A percentile compares a stretch with the other conserved stretches of the same genome.
These are phyloP conservation scores for Eragrostis tef DNA, from an alignment of 202 grass and related monocot species.

Conservation along the genomic window DNA sequence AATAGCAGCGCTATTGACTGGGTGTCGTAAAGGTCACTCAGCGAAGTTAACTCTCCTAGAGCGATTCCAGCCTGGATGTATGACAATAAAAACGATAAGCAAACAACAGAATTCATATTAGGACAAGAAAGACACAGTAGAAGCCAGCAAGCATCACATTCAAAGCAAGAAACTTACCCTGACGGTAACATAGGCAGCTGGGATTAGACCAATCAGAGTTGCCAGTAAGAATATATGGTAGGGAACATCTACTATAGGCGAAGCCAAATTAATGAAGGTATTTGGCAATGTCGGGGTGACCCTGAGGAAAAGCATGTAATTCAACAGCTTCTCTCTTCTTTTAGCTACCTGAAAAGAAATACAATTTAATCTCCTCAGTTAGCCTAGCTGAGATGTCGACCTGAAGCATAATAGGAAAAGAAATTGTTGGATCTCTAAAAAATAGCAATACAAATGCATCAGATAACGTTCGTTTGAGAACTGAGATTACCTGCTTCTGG, in stretches of 20 bases:
- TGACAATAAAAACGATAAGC: neutral
- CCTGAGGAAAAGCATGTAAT: slow-evolving; percentile 97
- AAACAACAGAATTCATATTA: slow-evolving; percentile 3
- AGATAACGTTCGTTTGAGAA: neutral
- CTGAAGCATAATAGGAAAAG: neutral
- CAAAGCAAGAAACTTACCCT: slow-evolving; percentile 59
- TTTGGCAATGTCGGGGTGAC: slow-evolving; percentile 98
- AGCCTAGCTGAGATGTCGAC: slow-evolving; percentile 12
- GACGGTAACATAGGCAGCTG: slow-evolving; percentile 87
- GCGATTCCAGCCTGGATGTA: slow-evolving; percentile 84
- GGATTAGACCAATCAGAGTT: slow-evolving; percentile 86
- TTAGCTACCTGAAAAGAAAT: slow-evolving; percentile 68
- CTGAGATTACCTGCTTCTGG: slow-evolving; percentile 79
- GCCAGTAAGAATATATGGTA: slow-evolving; percentile 82
- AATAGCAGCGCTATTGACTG: slow-evolving; percentile 83
- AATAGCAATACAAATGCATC: neutral
- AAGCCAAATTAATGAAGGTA: slow-evolving; percentile 98
- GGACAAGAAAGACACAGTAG: neutral
- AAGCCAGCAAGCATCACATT: slow-evolving; percentile 1
- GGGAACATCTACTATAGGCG: slow-evolving; percentile 93
- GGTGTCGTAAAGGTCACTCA: slow-evolving; percentile 84
- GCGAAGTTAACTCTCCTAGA: slow-evolving; percentile 77
- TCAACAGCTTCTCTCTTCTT: slow-evolving; percentile 90
- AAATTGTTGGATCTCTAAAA: neutral
- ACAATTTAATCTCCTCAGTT: slow-evolving; percentile 33